Evolutionary conservation across 495 filamentous ascomycete species (phyloP).

Genomic region (Hyphodiscus hymeniophilus): DNA sequence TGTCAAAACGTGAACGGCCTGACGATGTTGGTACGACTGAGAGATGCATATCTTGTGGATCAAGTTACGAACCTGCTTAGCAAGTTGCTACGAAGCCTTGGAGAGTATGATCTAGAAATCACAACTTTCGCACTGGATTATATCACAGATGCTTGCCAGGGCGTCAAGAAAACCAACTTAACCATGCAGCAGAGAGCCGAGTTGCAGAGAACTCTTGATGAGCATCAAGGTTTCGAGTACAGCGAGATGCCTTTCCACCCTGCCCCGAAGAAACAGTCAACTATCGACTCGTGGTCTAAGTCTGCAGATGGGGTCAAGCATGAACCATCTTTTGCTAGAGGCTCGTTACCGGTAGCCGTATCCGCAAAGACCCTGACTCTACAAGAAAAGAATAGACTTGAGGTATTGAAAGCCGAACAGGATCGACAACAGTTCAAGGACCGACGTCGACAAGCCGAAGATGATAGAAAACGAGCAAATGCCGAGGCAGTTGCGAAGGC

Average conservation of each 20-base stretch:
- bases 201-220: conserved; percentile 68
- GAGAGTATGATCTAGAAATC: conserved; percentile 60
- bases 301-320: conserved; percentile 15
- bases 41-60: conserved; percentile 72
- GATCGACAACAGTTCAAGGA: conserved; percentile 43
- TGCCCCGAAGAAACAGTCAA: conserved; percentile 47
- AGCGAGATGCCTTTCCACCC: conserved; percentile 31
- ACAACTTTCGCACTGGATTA: conserved; percentile 49
- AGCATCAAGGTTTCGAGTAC: conserved; percentile 51
- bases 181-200: conserved; percentile 72
- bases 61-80: conserved; percentile 55
- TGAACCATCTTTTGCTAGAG: conserved; percentile 1
- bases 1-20: conserved; percentile 56
- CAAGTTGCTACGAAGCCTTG: conserved; percentile 67
- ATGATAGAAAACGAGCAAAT: conserved; percentile 65
- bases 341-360: conserved; percentile 15
- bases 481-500: conserved; percentile 57
- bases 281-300: conserved; percentile 44
- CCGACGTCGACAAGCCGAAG: conserved; percentile 61
- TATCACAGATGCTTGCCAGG: conserved; percentile 40
- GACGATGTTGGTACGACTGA: conserved; percentile 74
- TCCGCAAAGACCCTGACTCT: conserved; percentile 27
- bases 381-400: conserved; percentile 30
- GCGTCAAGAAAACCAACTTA: conserved; percentile 58
- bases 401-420: conserved; percentile 21